A percentile compares a stretch with the other conserved stretches of the same genome.
Conservation (phyloP, 2,329 filamentous ascomycete species). For the Scedosporium minutisporum region DNA sequence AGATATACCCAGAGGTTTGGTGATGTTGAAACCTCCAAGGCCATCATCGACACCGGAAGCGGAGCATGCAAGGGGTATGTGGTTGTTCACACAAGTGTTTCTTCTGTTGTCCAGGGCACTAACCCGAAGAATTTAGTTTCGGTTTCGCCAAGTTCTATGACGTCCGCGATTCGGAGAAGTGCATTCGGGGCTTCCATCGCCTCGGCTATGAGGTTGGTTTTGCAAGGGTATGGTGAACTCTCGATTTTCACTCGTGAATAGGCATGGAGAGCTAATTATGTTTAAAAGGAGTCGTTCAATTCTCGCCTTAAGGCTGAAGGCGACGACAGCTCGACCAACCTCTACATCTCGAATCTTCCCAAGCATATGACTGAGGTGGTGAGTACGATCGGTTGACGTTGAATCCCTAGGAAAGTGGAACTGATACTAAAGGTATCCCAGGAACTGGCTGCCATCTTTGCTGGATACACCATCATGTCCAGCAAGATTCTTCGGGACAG, state of each 20-base stretch:
- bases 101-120: not conserved
- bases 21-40: conserved; percentile 91
- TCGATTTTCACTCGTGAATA: conserved; percentile 1
- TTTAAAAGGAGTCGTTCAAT: conserved; percentile 82
- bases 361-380: conserved; percentile 86
- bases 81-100: not conserved
- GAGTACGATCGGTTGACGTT: conserved; percentile 22
- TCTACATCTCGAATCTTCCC: conserved; percentile 96
- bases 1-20: conserved; percentile 82
- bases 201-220: conserved; percentile 97
- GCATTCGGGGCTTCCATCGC: conserved; percentile 89
- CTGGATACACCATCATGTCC: conserved; percentile 74
- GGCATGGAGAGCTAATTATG: conserved; percentile 16
- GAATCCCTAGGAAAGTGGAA: conserved; percentile 2
- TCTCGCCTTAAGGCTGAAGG: conserved; percentile 94
- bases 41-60: conserved; percentile 90
- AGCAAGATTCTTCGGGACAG: conserved; percentile 91
- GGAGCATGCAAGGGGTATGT: conserved; percentile 91
- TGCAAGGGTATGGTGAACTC: conserved; percentile 58
- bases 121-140: conserved; percentile 49
- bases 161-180: conserved; percentile 82
- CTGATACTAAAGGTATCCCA: conserved; percentile 19
- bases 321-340: conserved; percentile 81
- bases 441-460: conserved; percentile 71
- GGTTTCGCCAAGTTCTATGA: conserved; percentile 94